These are phyloP conservation scores for Pholiota microspora DNA, from an alignment of 768 basidiomycete genomes.

Conservation along the genomic window DNA sequence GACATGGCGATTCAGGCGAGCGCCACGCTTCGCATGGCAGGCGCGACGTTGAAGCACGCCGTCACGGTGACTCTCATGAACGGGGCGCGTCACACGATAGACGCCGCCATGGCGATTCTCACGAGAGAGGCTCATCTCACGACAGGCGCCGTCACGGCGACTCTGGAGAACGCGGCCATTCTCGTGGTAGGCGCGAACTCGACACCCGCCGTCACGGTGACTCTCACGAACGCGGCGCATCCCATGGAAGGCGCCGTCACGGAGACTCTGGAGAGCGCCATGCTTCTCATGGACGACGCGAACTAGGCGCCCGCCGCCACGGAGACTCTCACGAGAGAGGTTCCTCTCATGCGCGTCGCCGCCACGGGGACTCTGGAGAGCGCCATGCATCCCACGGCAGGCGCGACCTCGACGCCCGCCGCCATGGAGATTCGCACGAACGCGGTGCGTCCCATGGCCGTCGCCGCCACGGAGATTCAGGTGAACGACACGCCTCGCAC, in stretches of 20 bases:
- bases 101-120: constrained; percentile 12
- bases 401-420: constrained; percentile 4
- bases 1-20: too few species aligned
- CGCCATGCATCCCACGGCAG: too few species aligned
- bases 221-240: too few species aligned
- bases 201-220: constrained; percentile 12
- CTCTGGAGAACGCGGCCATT: neutral
- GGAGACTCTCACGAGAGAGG: neutral
- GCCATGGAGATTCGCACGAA: constrained; percentile 7
- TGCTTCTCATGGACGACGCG: neutral
- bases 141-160: constrained; percentile 5
- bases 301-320: constrained; percentile 3
- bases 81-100: too few species aligned
- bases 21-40: too few species aligned
- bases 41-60: too few species aligned
- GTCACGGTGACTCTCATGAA: too few species aligned
- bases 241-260: constrained; percentile 6
- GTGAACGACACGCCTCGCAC: neutral
- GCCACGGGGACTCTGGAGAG: constrained; percentile 5
- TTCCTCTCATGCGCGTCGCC: constrained; percentile 4
- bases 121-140: constrained; percentile 2
- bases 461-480: constrained; percentile 1
- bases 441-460: neutral
- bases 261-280: constrained; percentile 1
- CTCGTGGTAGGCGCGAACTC: constrained; percentile 6